phyloP scores from a whole-genome alignment of 768 basidiomycete genomes.

The Dacryopinax spathularia region DNA sequence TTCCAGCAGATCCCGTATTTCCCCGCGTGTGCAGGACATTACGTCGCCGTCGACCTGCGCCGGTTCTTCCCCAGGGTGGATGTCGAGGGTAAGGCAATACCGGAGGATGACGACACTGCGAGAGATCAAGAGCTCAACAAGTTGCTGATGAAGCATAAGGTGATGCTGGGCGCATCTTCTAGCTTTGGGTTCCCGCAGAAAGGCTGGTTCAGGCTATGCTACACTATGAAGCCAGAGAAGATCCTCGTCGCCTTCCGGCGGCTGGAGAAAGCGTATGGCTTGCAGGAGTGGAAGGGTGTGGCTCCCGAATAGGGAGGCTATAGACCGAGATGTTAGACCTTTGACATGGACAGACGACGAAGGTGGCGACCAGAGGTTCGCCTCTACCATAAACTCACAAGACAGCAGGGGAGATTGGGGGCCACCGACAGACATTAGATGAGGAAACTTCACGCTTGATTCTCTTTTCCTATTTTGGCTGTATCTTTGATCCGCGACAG shows the following conservation, averaged over 20 bases:
- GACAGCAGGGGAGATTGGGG: too few species aligned
- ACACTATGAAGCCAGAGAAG: not conserved
- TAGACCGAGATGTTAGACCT: too few species aligned
- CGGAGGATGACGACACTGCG: not conserved
- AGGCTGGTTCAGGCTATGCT: not conserved
- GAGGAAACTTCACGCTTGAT: too few species aligned
- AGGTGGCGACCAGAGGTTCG: too few species aligned
- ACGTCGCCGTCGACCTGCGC: constrained; percentile 14
- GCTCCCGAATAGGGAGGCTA: too few species aligned
- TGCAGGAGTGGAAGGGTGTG: not conserved
- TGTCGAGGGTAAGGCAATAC: not conserved
- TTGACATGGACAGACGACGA: too few species aligned
- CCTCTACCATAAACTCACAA: too few species aligned
- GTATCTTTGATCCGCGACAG: too few species aligned
- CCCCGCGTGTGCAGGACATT: constrained; percentile 12
- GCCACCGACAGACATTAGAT: too few species aligned
- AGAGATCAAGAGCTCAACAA: not conserved
- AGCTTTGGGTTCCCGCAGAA: not conserved
- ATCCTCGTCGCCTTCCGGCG: not conserved
- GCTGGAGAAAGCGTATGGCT: not conserved
- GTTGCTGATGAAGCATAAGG: not conserved
- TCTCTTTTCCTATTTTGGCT: too few species aligned
- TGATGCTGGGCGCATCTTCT: not conserved
- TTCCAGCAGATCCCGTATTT: constrained; percentile 10
- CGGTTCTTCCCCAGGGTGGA: constrained; percentile 2